Base-by-base conservation (phyloP, 805 yeast species). In the Nakazawaea wyomingensis region DNA sequence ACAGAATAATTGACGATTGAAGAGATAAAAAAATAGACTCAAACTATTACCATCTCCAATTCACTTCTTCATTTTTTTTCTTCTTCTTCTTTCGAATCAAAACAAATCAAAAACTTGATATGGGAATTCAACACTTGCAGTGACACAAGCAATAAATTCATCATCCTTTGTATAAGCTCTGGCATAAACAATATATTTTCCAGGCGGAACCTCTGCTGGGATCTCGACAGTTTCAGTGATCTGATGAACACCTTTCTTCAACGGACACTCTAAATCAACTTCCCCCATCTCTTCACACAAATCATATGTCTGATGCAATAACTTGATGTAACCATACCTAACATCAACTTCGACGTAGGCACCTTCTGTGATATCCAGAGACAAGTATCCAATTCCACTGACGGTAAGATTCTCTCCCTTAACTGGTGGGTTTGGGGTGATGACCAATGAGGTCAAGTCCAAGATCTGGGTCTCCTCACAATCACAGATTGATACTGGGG, bases 301-400 rank as follows among this genome's bases (percentile, higher is more conserved):
- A 61, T 93, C 98, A 60, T 82, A 85, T n/a, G 95, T 86, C 60
- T 89, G 91, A 54, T 87, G 83, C 41, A 93, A 66, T 45, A 93
- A 72, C 53, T 85, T 85, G 64, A 93, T 90, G 66, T 85, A 90
- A 5, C 98, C 99, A 56, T 89, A 84, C 51, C 85, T 76, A 17
- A 93, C 98, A 52, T 88, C 95, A 22, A 93, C 91, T 52, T 90
- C 96, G 39, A 93, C 95, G 55, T 90, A 93, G 0, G 98, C 86
- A 27, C 99, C 99, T 16, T 87, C 91, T 22, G 61, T 76, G 29
- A 93, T 67, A 7, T 68, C 69, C 39, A 71, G 59, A 18, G 66
- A 47, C 40, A 91, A 64, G 29, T 59, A 59, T 3, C 96, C 99
- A 4, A 68, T 60, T 2, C 96, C 99, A 17, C 72, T 58, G 44